Percentiles rank a stretch among this genome's conserved stretches.
Evolutionary conservation across 1,284 basidiomycete species (phyloP).

Genomic region (Sphaerobolus stellatus): DNA sequence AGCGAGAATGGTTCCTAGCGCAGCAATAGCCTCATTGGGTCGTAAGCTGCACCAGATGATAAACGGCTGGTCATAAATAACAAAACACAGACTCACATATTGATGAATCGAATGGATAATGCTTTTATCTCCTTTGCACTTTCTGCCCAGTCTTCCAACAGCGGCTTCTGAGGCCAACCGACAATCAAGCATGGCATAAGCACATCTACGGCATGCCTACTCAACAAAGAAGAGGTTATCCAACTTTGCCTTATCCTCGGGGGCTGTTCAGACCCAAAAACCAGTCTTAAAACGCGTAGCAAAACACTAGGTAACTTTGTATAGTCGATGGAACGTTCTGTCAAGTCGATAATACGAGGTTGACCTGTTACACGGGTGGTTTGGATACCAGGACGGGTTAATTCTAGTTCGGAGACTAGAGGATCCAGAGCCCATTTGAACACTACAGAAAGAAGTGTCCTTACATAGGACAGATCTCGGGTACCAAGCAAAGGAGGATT

Average conservation of each 20-base stretch:
- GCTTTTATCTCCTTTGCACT: conserved; percentile 42
- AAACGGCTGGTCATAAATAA: background rate
- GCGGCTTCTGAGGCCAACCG: conserved; percentile 66
- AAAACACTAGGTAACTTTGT: conserved; percentile 41
- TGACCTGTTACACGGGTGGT: conserved; percentile 17
- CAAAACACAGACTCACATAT: conserved; percentile 45
- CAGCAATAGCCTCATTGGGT: conserved; percentile 61
- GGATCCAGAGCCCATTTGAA: conserved; percentile 70
- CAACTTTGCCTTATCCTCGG: conserved; percentile 41
- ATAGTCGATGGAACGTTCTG: conserved; percentile 43
- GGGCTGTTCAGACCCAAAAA: conserved; percentile 45
- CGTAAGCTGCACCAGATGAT: conserved; percentile 46
- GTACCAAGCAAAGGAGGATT: conserved; percentile 57
- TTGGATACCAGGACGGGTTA: conserved; percentile 43
- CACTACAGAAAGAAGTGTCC: conserved; percentile 60
- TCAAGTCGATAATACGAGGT: conserved; percentile 42
- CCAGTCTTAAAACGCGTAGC: conserved; percentile 43
- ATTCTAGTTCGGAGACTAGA: conserved; percentile 41
- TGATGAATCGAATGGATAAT: conserved; percentile 53
- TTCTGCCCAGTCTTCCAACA: conserved; percentile 32
- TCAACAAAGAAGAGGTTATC: conserved; percentile 61
- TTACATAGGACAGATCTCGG: conserved; percentile 60
- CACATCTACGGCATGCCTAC: conserved; percentile 55
- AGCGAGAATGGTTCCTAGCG: conserved; percentile 58
- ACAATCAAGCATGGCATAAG: conserved; percentile 58